Base-by-base conservation (phyloP, 2,329 filamentous ascomycete genomes). In the Penicillium sp. region DNA sequence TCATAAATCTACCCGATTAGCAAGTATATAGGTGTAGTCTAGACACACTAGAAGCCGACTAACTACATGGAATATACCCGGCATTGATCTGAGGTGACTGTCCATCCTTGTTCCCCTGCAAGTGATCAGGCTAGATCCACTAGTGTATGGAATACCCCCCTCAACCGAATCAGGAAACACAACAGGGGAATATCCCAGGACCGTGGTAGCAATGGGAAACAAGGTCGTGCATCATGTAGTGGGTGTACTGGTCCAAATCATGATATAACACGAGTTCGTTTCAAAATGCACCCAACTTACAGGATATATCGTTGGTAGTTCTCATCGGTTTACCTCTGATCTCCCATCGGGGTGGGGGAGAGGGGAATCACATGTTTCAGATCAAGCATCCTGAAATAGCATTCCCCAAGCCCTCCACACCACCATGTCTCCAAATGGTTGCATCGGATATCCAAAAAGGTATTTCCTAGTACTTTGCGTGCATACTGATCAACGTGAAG, bases 341-440 rank as follows among this genome's bases (percentile, higher is more conserved):
- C 42, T 29, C 41, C 45, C 31, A 38, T 40, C 21, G 3, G 29
- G 29, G 50, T 27, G 55, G 55, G 49, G 55, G 43, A 33, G 50
- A 53, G 40, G 35, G 35, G 33, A 47, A 54, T 57, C 55, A 57
- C 55, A 57, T 57, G 55, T 57, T 57, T 48, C 50, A 48, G 35
- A 54, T 25, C 37, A 43, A 42, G 27, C 13, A 50, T 51, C 38
- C 23, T 29, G 45, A 8, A 57, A 37, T 48, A 42, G 29, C 10
- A 57, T 48, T 57, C 29, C 25, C 17, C 29, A 54, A 37, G 15
- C 13, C 13, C 42, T 57, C 41, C 50, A 50, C 50, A 47, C 42
- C 42, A 57, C 7, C 37, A 43, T 54, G 13, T 27, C 37, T 50
- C 27, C 15, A 19, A 50, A 51, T 27, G 55, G 55, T 57, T 57